Evolutionary conservation across 1,284 basidiomycete genomes (phyloP), one percentile per base, ranked within the genome.

Genomic region (Moesziomyces sp.): DNA sequence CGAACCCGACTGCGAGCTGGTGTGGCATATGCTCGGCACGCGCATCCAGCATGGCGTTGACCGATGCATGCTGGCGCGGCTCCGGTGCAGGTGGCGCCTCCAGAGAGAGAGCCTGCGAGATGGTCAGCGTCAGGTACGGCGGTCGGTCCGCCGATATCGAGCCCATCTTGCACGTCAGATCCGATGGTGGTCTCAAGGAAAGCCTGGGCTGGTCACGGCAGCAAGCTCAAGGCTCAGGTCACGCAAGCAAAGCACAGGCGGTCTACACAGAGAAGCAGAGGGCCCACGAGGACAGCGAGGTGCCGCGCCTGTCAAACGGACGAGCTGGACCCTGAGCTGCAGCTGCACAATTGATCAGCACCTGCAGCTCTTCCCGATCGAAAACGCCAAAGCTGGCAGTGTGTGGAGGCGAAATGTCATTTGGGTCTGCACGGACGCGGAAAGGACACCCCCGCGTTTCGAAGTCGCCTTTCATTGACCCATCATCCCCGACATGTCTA

Each of bases 1-100:
- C 79, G 72, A 86, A 85, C 4, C 85, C 85, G 2, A 85, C 84
- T 10, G 84, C 85, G 23, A 84, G 74, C 30, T 77, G 74, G 38
- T 82, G 78, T 16, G 67, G 68, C 40, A 81, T 69, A 42, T 83
- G 78, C 10, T 57, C 38, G 5, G 83, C 83, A 14, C 85, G 80
- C 51, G 82, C 74, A 13, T 83, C 72, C 30, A 86, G 78, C 52
- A 86, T 69, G 52, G 82, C 71, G 26, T 82, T 75, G 45, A 86
- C 79, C 13, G 80, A 78, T 28, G 57, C 58, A 52, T 85, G 80
- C 19, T 80, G 67, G 52, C 80, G 75, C 2, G 85, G 85, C 52
- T 85, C 69, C 3, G 57, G 66, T 11, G 76, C 68, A 49, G 83
- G 16, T 2, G 76, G 74, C 23, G 60, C 5, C 0, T 66, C 51